Evolutionary conservation across 768 basidiomycete species (phyloP).

Genomic region (Phylloporus arenicola): DNA sequence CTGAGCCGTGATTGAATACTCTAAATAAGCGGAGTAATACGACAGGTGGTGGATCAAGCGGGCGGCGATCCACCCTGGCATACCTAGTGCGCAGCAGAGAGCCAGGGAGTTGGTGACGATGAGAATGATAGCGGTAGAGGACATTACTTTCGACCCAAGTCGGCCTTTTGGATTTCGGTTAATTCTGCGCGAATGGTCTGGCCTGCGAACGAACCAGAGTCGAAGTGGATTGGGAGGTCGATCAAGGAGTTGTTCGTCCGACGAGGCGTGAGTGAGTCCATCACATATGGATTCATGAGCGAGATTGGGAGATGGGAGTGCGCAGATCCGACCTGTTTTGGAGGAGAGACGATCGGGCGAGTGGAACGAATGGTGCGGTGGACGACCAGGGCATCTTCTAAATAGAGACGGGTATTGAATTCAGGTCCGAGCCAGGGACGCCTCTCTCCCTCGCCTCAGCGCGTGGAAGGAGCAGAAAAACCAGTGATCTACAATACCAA

Average conservation of each 20-base stretch:
- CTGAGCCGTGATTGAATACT: slow-evolving; percentile 37
- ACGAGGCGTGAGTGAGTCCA: slow-evolving; percentile 16
- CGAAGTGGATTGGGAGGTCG: slow-evolving; percentile 47
- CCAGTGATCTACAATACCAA: not conserved
- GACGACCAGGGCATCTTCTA: slow-evolving; percentile 14
- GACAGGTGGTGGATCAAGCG: slow-evolving; percentile 64
- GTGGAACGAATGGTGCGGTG: slow-evolving; percentile 2
- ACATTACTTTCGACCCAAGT: slow-evolving; percentile 59
- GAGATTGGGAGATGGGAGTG: not conserved
- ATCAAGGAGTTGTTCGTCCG: slow-evolving; percentile 27
- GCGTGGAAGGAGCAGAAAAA: not conserved
- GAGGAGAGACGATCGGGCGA: slow-evolving; percentile 8
- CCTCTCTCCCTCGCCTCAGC: not conserved
- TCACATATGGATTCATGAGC: slow-evolving; percentile 16
- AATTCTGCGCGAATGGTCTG: slow-evolving; percentile 49
- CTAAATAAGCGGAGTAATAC: slow-evolving; percentile 49
- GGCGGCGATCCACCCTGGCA: slow-evolving; percentile 58
- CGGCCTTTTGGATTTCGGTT: slow-evolving; percentile 60
- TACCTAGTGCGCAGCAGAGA: slow-evolving; percentile 33
- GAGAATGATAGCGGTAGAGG: not conserved
- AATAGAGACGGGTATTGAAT: slow-evolving; percentile 21
- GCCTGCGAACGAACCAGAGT: slow-evolving; percentile 57
- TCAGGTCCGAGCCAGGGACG: slow-evolving; percentile 13
- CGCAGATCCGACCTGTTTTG: slow-evolving; percentile 8
- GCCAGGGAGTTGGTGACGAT: slow-evolving; percentile 4